Percentiles rank a stretch among this genome's conserved stretches.
Evolutionary conservation across 306 rosid species (phyloP).

Genomic region (apple (Malus domestica)): ASM211411v1 NC_041801.1:13645001-13645500

Average conservation of each 20-base stretch:
- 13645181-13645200: not conserved
- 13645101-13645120: not conserved
- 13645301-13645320: conserved; percentile 93
- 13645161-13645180: not conserved
- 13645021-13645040: conserved; percentile 7
- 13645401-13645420: conserved; percentile 1
- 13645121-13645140: not conserved
- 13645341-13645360: conserved; percentile 82
- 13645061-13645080: not conserved
- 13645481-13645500: not conserved
- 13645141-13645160: no score
- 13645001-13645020: conserved; percentile 73
- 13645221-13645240: conserved; percentile 12
- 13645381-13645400: conserved; percentile 7
- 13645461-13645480: not conserved
- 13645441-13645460: not conserved
- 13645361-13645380: conserved; percentile 56
- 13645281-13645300: conserved; percentile 74
- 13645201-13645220: not conserved
- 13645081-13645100: not conserved
- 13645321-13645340: conserved; percentile 90
- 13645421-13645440: conserved; percentile 1
- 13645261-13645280: conserved; percentile 80
- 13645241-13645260: conserved; percentile 79
- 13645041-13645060: not conserved